A percentile compares a stretch with the other conserved stretches of the same genome.
These are phyloP conservation scores for Phytophthora pini DNA, from an alignment of 352 stramenopile genomes.

Conservation along the genomic window DNA sequence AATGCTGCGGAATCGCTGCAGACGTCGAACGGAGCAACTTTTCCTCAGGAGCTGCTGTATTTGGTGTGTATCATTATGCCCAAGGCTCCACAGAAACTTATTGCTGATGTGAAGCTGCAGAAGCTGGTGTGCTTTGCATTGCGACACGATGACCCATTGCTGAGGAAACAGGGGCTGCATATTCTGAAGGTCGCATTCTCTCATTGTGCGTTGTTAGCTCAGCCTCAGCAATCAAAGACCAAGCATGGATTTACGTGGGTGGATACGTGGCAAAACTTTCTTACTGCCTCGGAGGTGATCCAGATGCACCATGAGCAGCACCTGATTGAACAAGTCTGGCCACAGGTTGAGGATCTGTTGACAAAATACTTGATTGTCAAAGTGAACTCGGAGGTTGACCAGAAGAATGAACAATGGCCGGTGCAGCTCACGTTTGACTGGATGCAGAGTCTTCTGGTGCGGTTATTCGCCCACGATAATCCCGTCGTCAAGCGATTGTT, in stretches of 20 bases:
- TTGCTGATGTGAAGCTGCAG: constrained; percentile 49
- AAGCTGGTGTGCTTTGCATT: constrained; percentile 61
- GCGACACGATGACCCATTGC: constrained; percentile 52
- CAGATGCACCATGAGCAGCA: constrained; percentile 87
- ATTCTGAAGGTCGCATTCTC: constrained; percentile 73
- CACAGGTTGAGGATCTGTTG: constrained; percentile 67
- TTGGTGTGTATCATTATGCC: constrained; percentile 68
- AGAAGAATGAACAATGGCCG: constrained; percentile 41
- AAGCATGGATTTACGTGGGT: constrained; percentile 15
- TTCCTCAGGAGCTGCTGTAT: constrained; percentile 62
- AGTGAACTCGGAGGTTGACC: not conserved
- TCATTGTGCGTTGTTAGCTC: constrained; percentile 41
- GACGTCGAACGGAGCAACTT: constrained; percentile 20
- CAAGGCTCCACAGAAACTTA: constrained; percentile 44
- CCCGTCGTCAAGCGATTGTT: constrained; percentile 77
- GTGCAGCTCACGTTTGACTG: constrained; percentile 78
- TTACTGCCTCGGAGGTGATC: constrained; percentile 81
- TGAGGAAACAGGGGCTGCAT: constrained; percentile 77
- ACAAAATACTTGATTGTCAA: constrained; percentile 43
- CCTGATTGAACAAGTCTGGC: constrained; percentile 85
- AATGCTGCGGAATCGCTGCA: constrained; percentile 26
- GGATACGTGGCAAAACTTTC: constrained; percentile 69
- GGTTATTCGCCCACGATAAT: constrained; percentile 82
- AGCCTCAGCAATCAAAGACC: constrained; percentile 15
- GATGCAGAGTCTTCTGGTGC: constrained; percentile 74